A percentile compares a stretch with the other conserved stretches of the same genome.
Evolutionary conservation across 306 rosid species (phyloP).

Genomic region (Cyamopsis tetragonoloba): DNA sequence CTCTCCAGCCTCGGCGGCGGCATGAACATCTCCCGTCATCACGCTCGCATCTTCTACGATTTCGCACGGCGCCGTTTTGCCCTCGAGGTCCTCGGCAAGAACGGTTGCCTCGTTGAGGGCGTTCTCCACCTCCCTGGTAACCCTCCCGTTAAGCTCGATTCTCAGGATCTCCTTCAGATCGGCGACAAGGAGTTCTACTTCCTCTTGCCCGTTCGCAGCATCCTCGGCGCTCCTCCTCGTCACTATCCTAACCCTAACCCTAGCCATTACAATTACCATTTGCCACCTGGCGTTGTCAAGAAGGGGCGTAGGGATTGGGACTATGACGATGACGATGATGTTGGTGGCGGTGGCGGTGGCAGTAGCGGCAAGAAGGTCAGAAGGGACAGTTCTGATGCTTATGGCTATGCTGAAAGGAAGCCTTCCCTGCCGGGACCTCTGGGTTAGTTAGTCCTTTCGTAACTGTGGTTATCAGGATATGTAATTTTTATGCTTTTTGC

Average conservation of each 20-base stretch:
- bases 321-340: constrained; percentile 68
- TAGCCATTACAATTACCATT: constrained; percentile 51
- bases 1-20: constrained; percentile 99
- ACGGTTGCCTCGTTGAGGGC: constrained; percentile 95
- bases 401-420: constrained; percentile 64
- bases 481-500: too few species aligned
- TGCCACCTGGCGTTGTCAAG: constrained; percentile 44
- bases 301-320: constrained; percentile 66
- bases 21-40: constrained; percentile 98
- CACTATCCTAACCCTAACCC: constrained; percentile 42
- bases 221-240: constrained; percentile 55
- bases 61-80: constrained; percentile 96
- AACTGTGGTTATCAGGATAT: background rate
- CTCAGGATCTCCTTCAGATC: constrained; percentile 93
- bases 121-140: constrained; percentile 93
- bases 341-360: constrained; percentile 36
- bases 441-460: constrained; percentile 61
- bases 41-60: constrained; percentile 95
- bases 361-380: constrained; percentile 70
- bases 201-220: constrained; percentile 72
- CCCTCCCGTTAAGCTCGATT: constrained; percentile 90
- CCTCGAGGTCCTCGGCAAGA: constrained; percentile 89
- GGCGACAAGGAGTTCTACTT: constrained; percentile 97
- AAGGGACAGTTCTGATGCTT: constrained; percentile 70
- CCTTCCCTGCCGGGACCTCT: constrained; percentile 45